Conservation (phyloP, 306 rosid species). For the Malus asiatica region DNA sequence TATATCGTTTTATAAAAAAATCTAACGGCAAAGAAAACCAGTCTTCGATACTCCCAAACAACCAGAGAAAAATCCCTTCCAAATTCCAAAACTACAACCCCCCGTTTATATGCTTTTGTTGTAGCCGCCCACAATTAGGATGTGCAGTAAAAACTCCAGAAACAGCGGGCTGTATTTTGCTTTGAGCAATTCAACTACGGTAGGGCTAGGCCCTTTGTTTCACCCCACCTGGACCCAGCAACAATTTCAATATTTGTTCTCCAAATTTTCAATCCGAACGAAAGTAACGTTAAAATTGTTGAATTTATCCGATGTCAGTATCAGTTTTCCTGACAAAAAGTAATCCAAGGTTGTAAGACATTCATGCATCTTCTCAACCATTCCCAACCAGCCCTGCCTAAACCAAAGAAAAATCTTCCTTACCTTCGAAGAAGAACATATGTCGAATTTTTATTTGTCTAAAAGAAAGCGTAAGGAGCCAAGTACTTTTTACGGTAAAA, state of each 20-base stretch:
- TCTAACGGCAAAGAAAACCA: no score
- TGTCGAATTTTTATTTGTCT: no score
- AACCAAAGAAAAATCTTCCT: neutral
- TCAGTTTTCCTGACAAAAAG: neutral
- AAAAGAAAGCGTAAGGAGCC: no score
- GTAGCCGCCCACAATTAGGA: neutral
- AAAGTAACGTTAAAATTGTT: neutral
- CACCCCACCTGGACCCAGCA: neutral
- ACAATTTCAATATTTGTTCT: no score
- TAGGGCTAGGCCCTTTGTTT: neutral
- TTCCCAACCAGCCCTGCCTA: neutral
- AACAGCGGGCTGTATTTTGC: neutral
- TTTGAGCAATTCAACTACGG: neutral
- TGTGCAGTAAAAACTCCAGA: neutral
- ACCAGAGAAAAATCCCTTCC: no score
- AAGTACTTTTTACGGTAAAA: no score
- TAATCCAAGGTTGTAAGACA: neutral
- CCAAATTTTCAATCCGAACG: no score
- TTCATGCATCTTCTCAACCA: neutral
- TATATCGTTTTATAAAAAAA: no score
- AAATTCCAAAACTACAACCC: no score
- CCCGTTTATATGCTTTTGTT: neutral
- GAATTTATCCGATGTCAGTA: neutral
- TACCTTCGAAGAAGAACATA: no score
- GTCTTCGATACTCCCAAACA: no score